These are phyloP conservation scores for Podospora appendiculata DNA, from an alignment of 495 filamentous ascomycete genomes.

Conservation along the genomic window DNA sequence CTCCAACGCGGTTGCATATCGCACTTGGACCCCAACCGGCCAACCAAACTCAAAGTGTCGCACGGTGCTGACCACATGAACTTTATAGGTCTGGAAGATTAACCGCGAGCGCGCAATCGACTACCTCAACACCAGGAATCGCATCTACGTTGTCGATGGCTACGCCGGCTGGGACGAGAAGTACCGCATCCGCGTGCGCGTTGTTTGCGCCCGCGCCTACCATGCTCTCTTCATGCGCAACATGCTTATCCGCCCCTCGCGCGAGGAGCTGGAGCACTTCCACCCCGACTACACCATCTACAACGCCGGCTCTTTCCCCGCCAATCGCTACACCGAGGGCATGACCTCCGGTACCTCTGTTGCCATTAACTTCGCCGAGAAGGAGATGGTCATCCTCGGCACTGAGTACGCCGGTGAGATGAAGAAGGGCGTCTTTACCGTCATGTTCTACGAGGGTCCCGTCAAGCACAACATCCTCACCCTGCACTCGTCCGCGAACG, in stretches of 20 bases:
- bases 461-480: conserved; percentile 99
- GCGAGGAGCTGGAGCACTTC: conserved; percentile 90
- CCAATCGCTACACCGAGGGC: conserved; percentile 94
- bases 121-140: conserved; percentile 96
- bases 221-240: conserved; percentile 99
- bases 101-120: conserved; percentile 98
- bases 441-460: conserved; percentile 99
- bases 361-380: conserved; percentile 76
- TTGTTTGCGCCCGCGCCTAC: conserved; percentile 97
- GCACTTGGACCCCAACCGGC: too few relatives aligned
- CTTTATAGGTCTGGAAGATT: conserved; percentile 90
- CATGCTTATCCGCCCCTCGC: conserved; percentile 94
- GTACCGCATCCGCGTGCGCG: conserved; percentile 94
- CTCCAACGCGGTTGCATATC: too few relatives aligned
- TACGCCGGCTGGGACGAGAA: conserved; percentile 98
- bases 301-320: conserved; percentile 97
- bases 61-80: neutral
- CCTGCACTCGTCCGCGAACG: conserved; percentile 94
- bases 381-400: conserved; percentile 92
- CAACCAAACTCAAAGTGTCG: neutral
- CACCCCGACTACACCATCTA: conserved; percentile 99
- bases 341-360: conserved; percentile 85
- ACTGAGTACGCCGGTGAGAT: conserved; percentile 99
- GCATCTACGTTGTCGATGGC: conserved; percentile 97
- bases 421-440: conserved; percentile 99